Conservation (phyloP, 2,329 filamentous ascomycete species). For the Onygena corvina region DNA sequence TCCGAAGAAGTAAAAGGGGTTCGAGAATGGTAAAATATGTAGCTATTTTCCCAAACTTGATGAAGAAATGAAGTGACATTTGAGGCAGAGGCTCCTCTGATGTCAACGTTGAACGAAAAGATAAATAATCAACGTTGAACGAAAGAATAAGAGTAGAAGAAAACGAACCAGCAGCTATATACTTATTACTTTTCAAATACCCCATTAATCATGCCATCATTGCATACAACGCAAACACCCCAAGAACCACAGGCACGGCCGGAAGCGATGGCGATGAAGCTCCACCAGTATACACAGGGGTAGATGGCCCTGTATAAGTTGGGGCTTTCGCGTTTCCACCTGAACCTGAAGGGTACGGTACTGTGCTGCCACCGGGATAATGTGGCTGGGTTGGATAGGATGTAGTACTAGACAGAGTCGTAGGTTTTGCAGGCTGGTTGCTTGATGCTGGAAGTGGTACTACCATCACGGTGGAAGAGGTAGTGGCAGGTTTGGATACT, state of each 20-base stretch:
- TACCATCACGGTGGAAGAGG: background rate
- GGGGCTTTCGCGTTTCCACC: background rate
- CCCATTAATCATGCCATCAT: background rate
- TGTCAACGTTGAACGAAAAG: background rate
- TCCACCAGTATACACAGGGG: conserved; percentile 4
- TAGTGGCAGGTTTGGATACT: conserved; percentile 1
- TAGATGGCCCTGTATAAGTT: background rate
- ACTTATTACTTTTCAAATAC: background rate
- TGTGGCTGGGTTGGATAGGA: background rate
- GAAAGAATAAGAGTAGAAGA: background rate
- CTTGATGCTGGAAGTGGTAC: background rate
- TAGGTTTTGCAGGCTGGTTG: background rate
- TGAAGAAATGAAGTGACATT: background rate
- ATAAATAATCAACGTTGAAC: background rate
- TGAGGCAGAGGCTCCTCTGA: background rate
- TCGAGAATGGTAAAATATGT: background rate
- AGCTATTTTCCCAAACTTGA: background rate
- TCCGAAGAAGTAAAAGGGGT: background rate
- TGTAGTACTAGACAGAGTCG: background rate
- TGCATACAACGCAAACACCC: background rate
- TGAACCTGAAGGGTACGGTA: background rate
- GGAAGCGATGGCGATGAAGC: conserved; percentile 3
- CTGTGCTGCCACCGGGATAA: background rate
- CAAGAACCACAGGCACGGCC: background rate
- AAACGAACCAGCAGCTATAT: background rate